Base-by-base conservation (phyloP, 176 grass and related monocot species). In the Avena eriantha region DNA sequence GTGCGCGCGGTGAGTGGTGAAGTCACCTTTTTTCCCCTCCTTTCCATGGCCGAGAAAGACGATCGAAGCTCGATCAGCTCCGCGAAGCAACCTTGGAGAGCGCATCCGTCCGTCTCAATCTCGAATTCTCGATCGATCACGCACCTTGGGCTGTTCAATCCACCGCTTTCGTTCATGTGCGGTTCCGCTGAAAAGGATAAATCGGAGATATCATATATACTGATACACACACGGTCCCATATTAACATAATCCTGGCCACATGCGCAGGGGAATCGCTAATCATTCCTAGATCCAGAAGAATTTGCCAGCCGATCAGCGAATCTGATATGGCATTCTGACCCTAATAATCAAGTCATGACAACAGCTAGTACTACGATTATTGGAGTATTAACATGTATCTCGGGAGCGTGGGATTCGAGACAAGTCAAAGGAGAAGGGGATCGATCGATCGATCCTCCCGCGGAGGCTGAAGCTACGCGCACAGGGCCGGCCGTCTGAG, bases 281-380 rank as follows among this genome's bases (percentile, higher is more conserved):
- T 87, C 81, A 91, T 91, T 91, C 89, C 26, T 51, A 84, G 77
- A 91, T 88, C 81, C 85, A 85, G 53, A 88, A 77, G 82, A 91
- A 88, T 85, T 81, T 91, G 89, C 70, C 86, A 88, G 86, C 90
- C 5, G 31, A 49, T 31, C 72, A 16, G 18, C 82, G 31, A 35
- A 45, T 9, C 64, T 82, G 80, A 69, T 76, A 29, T 74, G 71
- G 46, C 22, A 43, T 0, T 76, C 58, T 84, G 73, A 76, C 82
- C 26, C 26, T 17, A 16, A 77, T 17, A 16, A 77, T 18, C n/a
- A 31, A 18, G 79, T 10, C 68, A 70, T 50, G 60, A 45, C 76
- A 87, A 18, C 26, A 36, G 77, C 82, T n/a, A n/a, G n/a, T n/a
- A n/a, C n/a, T 73, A 73, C 4, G 0, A 22, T 18, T 56, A 13